Conservation (phyloP, 306 rosid genomes). For the Sicyos edulis region DNA sequence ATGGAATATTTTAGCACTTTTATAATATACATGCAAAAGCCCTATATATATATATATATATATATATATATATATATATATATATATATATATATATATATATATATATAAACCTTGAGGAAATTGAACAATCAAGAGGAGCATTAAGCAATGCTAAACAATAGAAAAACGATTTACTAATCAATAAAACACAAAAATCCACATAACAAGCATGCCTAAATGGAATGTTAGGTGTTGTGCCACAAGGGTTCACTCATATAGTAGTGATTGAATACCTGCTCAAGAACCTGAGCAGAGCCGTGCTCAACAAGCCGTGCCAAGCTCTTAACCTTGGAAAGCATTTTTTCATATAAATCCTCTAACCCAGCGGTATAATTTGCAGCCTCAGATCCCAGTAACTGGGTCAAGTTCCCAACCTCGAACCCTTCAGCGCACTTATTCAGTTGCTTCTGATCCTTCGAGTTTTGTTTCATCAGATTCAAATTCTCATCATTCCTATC, state of each 20-base stretch:
- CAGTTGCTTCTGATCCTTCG: slow-evolving; percentile 60
- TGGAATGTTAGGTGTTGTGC: background rate
- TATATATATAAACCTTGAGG: background rate
- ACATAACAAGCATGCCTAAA: background rate
- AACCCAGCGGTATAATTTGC: slow-evolving; percentile 50
- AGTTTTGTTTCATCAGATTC: slow-evolving; percentile 30
- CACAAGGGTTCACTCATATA: background rate
- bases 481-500: slow-evolving; percentile 35
- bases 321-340: slow-evolving; percentile 60
- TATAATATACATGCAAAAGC: too few species aligned
- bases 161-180: background rate
- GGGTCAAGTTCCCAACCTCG: slow-evolving; percentile 46
- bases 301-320: slow-evolving; percentile 65
- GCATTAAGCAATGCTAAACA: background rate
- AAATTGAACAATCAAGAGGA: background rate
- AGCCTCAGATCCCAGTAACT: slow-evolving; percentile 66
- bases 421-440: slow-evolving; percentile 56
- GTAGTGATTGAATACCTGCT: slow-evolving; percentile 44
- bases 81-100: too few species aligned
- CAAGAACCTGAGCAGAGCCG: slow-evolving; percentile 71
- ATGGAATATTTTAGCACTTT: too few species aligned
- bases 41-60: too few species aligned
- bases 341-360: slow-evolving; percentile 75
- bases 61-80: too few species aligned
- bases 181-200: background rate